Evolutionary conservation across 1,284 basidiomycete species (phyloP), one percentile per base, ranked within the genome.

Genomic region (Tilletiaria anomala): DNA sequence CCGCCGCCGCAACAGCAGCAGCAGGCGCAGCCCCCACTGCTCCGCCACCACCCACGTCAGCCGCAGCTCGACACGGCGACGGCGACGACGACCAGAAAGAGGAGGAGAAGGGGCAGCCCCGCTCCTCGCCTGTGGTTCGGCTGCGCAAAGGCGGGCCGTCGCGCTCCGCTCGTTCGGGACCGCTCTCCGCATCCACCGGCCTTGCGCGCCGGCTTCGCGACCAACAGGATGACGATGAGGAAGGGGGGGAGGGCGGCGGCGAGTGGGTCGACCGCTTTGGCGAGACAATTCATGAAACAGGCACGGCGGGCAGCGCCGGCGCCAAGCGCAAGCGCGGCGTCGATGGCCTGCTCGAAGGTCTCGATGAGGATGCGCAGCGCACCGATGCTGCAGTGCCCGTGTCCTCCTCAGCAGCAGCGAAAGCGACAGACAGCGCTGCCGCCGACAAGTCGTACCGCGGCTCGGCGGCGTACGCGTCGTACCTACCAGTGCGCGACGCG

Each of bases 401-500:
- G n/a, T 6, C 38, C 18, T 32, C 18, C 17, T 33, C 43, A 20
- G 47, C 37, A 20, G 22, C 32, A 23, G 42, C 44, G 20, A 47
- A 48, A 42, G 50, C 50, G 35, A 33, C 20, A 11, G 58, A 59
- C 43, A n/a, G n/a, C n/a, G n/a, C n/a, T n/a, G n/a, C n/a, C n/a
- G 79, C 87, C 44, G 89, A 97, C 67, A 87, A 88, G 5, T 65
- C 86, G 56, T 97, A 97, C 67, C 78, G 76, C 44, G 91, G 93
- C 4, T 76, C 82, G 63, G 77, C 76, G 38, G 79, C 78, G 11
- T 94, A 94, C 71, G 74, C 78, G 53, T 76, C 75, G 43, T 87
- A 87, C 58, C 71, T 91, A 56, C 80, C 80, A 71, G 80, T 74
- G 60, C 75, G 79, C 53, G 82, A 69, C 36, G 69, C 71, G 37